Evolutionary conservation across 352 stramenopile species (phyloP), one percentile per base, ranked within the genome.

Genomic region (Phytophthora fragariae): DNA sequence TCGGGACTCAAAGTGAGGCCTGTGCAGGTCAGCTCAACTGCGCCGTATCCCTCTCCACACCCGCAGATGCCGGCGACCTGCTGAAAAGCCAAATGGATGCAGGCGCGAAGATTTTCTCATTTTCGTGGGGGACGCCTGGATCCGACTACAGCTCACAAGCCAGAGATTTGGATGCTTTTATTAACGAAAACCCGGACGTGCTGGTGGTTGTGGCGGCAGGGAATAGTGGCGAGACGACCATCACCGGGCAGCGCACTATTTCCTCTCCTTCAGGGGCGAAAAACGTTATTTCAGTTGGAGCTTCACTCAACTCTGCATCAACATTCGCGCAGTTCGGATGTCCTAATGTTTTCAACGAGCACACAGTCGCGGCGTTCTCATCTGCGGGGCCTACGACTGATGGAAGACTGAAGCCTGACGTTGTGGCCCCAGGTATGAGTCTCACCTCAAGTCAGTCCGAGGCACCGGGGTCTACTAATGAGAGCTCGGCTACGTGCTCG

Each of bases 121-220:
- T 94, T 33, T 96, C 89, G 41, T 96, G 89, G 89, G 89, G 89
- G 27, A 93, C 87, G 6, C 75, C 81, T 21, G 86, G 86, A 41
- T 92, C 84, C 12, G 89, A 94, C 62, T 96, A 96, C 72, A 93
- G 84, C 60, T 75, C 71, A 6, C 89, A 95, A 70, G 87, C 89
- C 15, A 83, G 89, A 55, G 83, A 94, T 62, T 77, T 95, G 37
- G 90, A 97, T 47, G 77, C 77, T 11, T 97, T 91, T 68, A 85
- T 95, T 62, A 96, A 94, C 67, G 70, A 89, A 57, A 95, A 98
- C 70, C 92, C 91, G 0, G 88, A 97, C 4, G 79, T 92, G 10
- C 67, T 98, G 10, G 78, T 97, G 37, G 77, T 98, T 52, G 88
- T 97, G 17, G 93, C 93, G 1, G 93, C 92, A 9, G 92, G 93